A percentile compares a stretch with the other conserved stretches of the same genome.
Conservation (phyloP, 768 basidiomycete species). For the Pleurotus sapidus region DNA sequence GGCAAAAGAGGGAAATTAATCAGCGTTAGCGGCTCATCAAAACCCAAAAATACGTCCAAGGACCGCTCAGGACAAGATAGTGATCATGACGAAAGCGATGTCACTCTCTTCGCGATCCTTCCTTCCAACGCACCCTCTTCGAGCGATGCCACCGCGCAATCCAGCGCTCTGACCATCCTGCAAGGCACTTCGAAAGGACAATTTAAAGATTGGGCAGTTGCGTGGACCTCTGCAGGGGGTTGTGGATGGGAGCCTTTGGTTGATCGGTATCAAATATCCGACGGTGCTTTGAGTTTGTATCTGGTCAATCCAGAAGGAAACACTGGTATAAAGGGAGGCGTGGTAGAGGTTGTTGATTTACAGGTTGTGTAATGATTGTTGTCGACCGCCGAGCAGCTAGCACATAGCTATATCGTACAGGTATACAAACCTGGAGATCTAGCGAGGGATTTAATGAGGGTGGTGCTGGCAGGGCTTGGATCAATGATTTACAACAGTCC, state of each 20-base stretch:
- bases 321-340: no score
- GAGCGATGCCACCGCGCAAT: constrained; percentile 11
- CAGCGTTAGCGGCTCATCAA: constrained; percentile 1
- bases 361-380: no score
- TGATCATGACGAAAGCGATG: not conserved
- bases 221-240: constrained; percentile 26
- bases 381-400: no score
- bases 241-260: constrained; percentile 30
- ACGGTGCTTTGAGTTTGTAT: constrained; percentile 30
- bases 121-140: constrained; percentile 25
- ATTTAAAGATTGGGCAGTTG: constrained; percentile 29
- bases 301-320: constrained; percentile 18
- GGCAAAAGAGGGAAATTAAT: constrained; percentile 35
- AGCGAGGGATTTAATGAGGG: no score
- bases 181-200: constrained; percentile 24
- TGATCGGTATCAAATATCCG: constrained; percentile 26
- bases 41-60: not conserved
- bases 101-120: constrained; percentile 21
- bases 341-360: no score
- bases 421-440: no score
- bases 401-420: no score
- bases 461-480: no score
- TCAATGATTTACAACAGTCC: no score
- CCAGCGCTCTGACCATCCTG: constrained; percentile 27
- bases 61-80: not conserved